Conservation (phyloP, 352 stramenopile genomes). For the Peronospora farinosa region DNA sequence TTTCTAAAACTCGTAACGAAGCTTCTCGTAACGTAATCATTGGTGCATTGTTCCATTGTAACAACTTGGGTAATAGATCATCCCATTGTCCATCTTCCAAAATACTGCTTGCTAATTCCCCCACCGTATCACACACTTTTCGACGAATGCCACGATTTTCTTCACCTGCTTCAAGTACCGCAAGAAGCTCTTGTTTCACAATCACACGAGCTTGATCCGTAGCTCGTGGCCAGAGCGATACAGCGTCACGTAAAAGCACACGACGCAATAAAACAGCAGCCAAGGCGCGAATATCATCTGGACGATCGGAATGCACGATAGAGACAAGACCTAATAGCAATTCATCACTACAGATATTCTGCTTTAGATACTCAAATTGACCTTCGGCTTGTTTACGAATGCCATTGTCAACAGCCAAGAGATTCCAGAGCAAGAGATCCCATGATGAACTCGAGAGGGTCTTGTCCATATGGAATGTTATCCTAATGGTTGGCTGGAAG, state of each 20-base stretch:
- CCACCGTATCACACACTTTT: constrained; percentile 80
- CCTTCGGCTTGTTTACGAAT: constrained; percentile 60
- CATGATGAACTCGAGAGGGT: constrained; percentile 22
- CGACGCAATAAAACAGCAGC: constrained; percentile 69
- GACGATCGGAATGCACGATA: constrained; percentile 49
- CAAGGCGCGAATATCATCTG: constrained; percentile 65
- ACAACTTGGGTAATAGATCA: constrained; percentile 56
- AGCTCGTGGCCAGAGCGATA: constrained; percentile 70
- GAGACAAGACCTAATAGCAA: constrained; percentile 49
- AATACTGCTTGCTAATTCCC: constrained; percentile 71
- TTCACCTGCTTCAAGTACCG: constrained; percentile 49
- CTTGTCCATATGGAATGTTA: constrained; percentile 10
- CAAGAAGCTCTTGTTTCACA: constrained; percentile 62
- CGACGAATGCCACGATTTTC: constrained; percentile 70
- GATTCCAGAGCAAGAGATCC: constrained; percentile 62
- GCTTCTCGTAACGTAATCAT: constrained; percentile 58
- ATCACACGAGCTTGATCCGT: constrained; percentile 33
- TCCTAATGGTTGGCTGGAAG: background rate
- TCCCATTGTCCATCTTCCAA: constrained; percentile 79
- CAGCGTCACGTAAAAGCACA: constrained; percentile 68
- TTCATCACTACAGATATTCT: constrained; percentile 42
- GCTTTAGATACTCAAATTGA: constrained; percentile 56
- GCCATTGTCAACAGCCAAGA: constrained; percentile 67
- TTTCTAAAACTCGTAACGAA: constrained; percentile 71
- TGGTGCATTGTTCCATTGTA: constrained; percentile 47